These are phyloP conservation scores for Cadophora malorum DNA, from an alignment of 2,329 filamentous ascomycete genomes.

Conservation along the genomic window DNA sequence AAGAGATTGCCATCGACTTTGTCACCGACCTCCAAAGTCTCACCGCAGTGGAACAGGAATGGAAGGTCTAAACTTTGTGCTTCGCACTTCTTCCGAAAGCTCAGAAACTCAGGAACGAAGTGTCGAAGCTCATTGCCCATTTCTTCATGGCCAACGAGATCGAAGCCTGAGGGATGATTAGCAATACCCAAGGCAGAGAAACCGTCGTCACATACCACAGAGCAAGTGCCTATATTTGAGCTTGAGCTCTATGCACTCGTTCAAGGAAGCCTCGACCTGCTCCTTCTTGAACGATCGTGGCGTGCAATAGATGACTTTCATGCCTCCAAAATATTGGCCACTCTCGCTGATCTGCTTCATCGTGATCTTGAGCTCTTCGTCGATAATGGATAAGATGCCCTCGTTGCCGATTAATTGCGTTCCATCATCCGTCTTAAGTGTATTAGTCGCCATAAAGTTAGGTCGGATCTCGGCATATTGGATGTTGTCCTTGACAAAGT, in stretches of 20 bases:
- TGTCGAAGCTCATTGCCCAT: constrained; percentile 64
- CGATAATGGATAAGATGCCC: constrained; percentile 66
- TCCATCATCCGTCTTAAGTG: constrained; percentile 65
- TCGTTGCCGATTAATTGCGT: constrained; percentile 57
- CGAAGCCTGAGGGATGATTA: constrained; percentile 59
- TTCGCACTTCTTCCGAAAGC: constrained; percentile 61
- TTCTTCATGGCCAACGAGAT: constrained; percentile 73
- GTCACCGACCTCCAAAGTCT: constrained; percentile 71
- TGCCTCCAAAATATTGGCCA: constrained; percentile 60
- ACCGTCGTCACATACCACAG: constrained; percentile 57
- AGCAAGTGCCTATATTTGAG: constrained; percentile 62
- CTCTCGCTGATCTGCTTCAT: constrained; percentile 48
- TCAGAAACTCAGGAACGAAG: constrained; percentile 61
- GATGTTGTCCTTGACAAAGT: constrained; percentile 69
- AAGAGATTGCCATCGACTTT: constrained; percentile 71
- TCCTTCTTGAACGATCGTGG: constrained; percentile 62
- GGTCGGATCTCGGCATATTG: constrained; percentile 75
- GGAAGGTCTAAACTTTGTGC: constrained; percentile 62
- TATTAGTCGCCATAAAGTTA: constrained; percentile 69
- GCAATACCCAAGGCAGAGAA: neutral
- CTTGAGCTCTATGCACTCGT: constrained; percentile 69
- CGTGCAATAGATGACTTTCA: constrained; percentile 76
- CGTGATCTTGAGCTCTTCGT: constrained; percentile 60
- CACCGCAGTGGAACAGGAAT: constrained; percentile 79
- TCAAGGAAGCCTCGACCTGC: constrained; percentile 58